Evolutionary conservation across 1,284 basidiomycete genomes (phyloP), one percentile per base, ranked within the genome.

Genomic region (Chondrostereum purpureum): DNA sequence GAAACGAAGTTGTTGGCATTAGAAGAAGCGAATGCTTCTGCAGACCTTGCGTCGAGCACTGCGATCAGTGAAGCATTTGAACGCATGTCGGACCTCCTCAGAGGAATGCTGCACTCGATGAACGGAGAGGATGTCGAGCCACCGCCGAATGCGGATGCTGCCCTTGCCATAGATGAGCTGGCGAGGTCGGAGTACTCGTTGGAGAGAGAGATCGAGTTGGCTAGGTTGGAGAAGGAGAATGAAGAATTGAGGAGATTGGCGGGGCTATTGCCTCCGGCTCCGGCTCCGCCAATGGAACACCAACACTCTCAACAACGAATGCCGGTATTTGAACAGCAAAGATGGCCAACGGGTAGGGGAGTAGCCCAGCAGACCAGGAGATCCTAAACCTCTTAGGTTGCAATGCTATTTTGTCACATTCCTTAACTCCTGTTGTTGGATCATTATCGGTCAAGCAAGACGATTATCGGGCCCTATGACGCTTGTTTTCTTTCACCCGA

Each of bases 201-300:
- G 47, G 88, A 92, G 57, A 72, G 92, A 46, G 92, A 95, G 60
- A 84, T 83, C 58, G 92, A 95, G 67, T 77, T 94, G 8, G 76
- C 81, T 42, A 73, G 89, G 31, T 67, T 97, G 36, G 83, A 93
- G 62, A 78, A 76, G 53, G 93, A 97, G 70, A 96, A 97, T 59
- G 75, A 78, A 43, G 75, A 88, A 51, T 67, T 97, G 49, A 73
- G 85, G 51, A 73, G 80, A 49, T 70, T 94, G 66, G 62, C 89
- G 45, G 80, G 73, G 0, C 49, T 71, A 16, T 57, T 67, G 11
- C 60, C 64, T 10, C 51, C 54, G 11, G 19, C n/a, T n/a, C n/a
- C n/a, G n/a, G n/a, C n/a, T n/a, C n/a, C n/a, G n/a, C n/a, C n/a
- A n/a, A n/a, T n/a, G n/a, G n/a, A n/a, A n/a, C n/a, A n/a, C n/a